phyloP scores from a whole-genome alignment of 2,329 filamentous ascomycete genomes.

The Sporothrix humicola region DNA sequence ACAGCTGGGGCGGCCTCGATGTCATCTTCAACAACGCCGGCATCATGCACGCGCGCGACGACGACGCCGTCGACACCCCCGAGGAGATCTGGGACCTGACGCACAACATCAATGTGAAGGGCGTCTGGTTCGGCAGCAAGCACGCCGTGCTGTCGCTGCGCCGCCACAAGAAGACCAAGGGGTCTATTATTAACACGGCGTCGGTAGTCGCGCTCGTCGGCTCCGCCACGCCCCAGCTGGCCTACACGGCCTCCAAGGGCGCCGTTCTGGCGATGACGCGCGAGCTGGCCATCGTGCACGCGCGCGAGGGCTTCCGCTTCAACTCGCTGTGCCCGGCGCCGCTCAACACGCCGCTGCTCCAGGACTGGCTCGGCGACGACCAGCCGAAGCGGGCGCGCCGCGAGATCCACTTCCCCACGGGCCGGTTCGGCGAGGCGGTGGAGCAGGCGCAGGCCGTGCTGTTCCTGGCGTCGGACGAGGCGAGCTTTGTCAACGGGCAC shows the following conservation, averaged over 20 bases:
- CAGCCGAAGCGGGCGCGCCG: slow-evolving; percentile 77
- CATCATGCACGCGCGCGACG: slow-evolving; percentile 89
- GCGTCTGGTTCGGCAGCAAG: slow-evolving; percentile 96
- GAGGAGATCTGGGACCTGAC: slow-evolving; percentile 95
- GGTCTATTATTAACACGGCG: slow-evolving; percentile 89
- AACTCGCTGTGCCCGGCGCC: slow-evolving; percentile 90
- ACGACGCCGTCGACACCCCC: slow-evolving; percentile 79
- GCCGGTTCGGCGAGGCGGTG: slow-evolving; percentile 89
- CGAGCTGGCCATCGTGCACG: slow-evolving; percentile 90
- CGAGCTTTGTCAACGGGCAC: slow-evolving; percentile 85
- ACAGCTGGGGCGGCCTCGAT: slow-evolving; percentile 86
- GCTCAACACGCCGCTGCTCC: slow-evolving; percentile 87
- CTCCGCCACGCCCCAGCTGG: slow-evolving; percentile 84
- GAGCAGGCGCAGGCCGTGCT: slow-evolving; percentile 90
- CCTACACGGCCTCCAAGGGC: slow-evolving; percentile 93
- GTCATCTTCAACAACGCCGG: slow-evolving; percentile 97
- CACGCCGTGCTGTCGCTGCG: slow-evolving; percentile 84
- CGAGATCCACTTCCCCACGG: slow-evolving; percentile 87
- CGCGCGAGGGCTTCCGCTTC: slow-evolving; percentile 85
- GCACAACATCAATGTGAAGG: slow-evolving; percentile 94
- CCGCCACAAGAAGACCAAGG: slow-evolving; percentile 76
- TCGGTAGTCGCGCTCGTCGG: slow-evolving; percentile 88
- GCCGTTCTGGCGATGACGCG: slow-evolving; percentile 89
- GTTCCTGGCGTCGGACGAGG: slow-evolving; percentile 86
- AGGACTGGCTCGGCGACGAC: slow-evolving; percentile 93